These are phyloP conservation scores for Saccharum spontaneum DNA, from an alignment of 176 grass and related monocot species.

Conservation along the genomic window DNA sequence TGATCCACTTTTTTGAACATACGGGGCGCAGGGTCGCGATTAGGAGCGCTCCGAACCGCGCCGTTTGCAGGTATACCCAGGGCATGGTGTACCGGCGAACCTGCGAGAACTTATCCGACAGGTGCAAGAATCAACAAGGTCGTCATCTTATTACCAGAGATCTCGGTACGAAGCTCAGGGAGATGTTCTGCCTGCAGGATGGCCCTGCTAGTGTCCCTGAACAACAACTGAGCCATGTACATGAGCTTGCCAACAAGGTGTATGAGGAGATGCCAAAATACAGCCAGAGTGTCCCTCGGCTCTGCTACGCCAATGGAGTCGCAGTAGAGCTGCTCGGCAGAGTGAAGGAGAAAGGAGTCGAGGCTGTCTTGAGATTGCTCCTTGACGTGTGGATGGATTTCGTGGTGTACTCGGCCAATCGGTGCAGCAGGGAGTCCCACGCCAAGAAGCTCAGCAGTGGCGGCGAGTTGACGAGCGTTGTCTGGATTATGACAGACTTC, in stretches of 20 bases:
- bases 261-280: not conserved
- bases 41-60: too few relatives aligned
- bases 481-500: not conserved
- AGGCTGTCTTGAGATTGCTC: not conserved
- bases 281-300: not conserved
- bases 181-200: not conserved
- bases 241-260: not conserved
- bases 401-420: not conserved
- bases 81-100: slow-evolving; percentile 21
- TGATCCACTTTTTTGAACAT: too few relatives aligned
- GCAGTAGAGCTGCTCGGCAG: not conserved
- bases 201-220: not conserved
- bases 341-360: not conserved
- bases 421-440: not conserved
- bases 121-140: not conserved
- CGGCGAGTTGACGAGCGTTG: not conserved
- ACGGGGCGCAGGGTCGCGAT: too few relatives aligned
- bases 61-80: not conserved
- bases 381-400: slow-evolving; percentile 2
- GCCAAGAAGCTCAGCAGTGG: not conserved
- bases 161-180: not conserved
- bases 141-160: not conserved
- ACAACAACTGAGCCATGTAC: not conserved
- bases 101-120: not conserved
- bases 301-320: not conserved